Percentiles rank a stretch among this genome's conserved stretches.
phyloP scores from a whole-genome alignment of 1,139 yeast species.

The Debaryomycetaceae sp. region DNA sequence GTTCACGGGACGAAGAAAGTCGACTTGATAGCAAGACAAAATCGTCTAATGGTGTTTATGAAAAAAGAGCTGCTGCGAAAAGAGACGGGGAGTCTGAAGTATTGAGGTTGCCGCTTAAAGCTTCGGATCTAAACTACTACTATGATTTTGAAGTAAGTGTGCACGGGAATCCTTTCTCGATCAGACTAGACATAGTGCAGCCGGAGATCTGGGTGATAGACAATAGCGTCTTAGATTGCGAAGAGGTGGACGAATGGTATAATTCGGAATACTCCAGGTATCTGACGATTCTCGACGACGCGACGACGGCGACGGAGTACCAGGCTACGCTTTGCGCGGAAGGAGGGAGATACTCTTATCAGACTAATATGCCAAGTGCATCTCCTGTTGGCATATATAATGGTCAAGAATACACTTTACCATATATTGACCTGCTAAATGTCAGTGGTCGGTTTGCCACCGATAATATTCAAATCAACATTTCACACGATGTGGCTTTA shows the following conservation, averaged over 20 bases:
- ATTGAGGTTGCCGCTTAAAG: background rate
- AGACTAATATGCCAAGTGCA: conserved; percentile 8
- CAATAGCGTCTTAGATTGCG: conserved; percentile 21
- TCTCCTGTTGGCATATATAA: conserved; percentile 10
- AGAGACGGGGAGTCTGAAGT: background rate
- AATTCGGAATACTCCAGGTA: conserved; percentile 10
- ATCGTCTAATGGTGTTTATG: too few relatives aligned
- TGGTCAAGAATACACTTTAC: conserved; percentile 18
- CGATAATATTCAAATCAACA: conserved; percentile 18
- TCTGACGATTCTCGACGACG: conserved; percentile 14
- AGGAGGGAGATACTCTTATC: conserved; percentile 20
- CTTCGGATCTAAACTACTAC: conserved; percentile 3
- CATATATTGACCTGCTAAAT: conserved; percentile 24
- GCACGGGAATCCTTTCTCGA: conserved; percentile 12
- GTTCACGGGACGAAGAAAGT: too few relatives aligned
- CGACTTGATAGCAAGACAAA: too few relatives aligned
- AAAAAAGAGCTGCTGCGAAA: background rate
- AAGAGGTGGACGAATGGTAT: conserved; percentile 18
- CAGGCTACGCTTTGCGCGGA: conserved; percentile 24
- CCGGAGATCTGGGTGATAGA: conserved; percentile 39
- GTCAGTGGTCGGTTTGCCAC: conserved; percentile 27
- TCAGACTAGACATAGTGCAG: conserved; percentile 31
- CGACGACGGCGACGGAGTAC: conserved; percentile 18
- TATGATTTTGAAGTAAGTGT: conserved; percentile 7
- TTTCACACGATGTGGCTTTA: conserved; percentile 11